A percentile compares a stretch with the other conserved stretches of the same genome.
These are phyloP conservation scores for Lentinula sp. DNA, from an alignment of 768 basidiomycete species.

Conservation along the genomic window DNA sequence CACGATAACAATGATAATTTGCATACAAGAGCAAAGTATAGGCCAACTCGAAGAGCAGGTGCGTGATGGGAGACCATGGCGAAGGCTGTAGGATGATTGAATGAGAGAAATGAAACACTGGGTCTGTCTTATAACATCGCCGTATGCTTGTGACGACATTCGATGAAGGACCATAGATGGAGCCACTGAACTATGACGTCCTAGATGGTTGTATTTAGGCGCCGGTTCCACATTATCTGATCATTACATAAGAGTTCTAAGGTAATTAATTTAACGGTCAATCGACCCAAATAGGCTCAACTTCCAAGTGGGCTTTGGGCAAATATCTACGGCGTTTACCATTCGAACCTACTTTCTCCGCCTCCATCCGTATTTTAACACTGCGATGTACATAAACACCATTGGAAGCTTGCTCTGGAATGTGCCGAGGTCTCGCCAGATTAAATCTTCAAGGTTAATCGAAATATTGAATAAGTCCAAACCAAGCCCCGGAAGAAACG, in stretches of 20 bases:
- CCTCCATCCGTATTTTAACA: slow-evolving; percentile 51
- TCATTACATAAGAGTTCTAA: too few species aligned
- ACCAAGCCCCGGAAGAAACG: slow-evolving; percentile 1
- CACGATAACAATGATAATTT: too few species aligned
- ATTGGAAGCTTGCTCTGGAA: slow-evolving; percentile 29
- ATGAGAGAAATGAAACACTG: too few species aligned
- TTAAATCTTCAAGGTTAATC: slow-evolving; percentile 17
- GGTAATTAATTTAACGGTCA: slow-evolving; percentile 11
- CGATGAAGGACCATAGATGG: too few species aligned
- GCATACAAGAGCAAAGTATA: neutral
- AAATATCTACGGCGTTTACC: slow-evolving; percentile 23
- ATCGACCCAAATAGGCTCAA: slow-evolving; percentile 30
- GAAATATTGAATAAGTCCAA: neutral
- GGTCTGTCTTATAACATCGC: neutral
- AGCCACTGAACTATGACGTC: too few species aligned
- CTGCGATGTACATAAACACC: slow-evolving; percentile 42
- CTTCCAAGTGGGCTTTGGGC: slow-evolving; percentile 30
- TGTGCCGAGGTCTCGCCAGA: slow-evolving; percentile 32
- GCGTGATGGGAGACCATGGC: slow-evolving; percentile 1
- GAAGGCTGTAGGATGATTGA: neutral
- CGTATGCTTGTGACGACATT: neutral
- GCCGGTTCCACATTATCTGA: too few species aligned
- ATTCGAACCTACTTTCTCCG: slow-evolving; percentile 24
- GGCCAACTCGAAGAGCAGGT: neutral
- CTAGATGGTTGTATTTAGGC: too few species aligned